phyloP scores from a whole-genome alignment of 768 basidiomycete species.

The Cystobasidium ongulense region DNA sequence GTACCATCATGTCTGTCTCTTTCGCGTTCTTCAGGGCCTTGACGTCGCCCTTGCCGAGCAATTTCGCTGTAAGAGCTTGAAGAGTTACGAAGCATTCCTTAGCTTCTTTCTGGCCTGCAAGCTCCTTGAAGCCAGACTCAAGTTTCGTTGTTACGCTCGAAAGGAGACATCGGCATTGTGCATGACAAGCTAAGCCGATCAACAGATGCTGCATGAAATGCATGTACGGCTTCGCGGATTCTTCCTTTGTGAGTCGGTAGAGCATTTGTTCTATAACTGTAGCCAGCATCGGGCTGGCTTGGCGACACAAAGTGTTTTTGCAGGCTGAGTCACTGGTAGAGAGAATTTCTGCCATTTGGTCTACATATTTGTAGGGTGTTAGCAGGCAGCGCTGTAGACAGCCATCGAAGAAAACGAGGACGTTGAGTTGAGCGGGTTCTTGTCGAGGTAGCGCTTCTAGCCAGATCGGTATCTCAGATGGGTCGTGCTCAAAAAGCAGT shows the following conservation, averaged over 20 bases:
- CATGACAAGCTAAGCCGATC: background rate
- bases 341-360: slow-evolving; percentile 51
- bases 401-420: slow-evolving; percentile 65
- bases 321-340: background rate
- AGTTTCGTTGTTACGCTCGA: background rate
- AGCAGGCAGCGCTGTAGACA: slow-evolving; percentile 72
- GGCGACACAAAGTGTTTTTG: background rate
- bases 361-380: slow-evolving; percentile 77
- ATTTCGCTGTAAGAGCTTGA: background rate
- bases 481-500: slow-evolving; percentile 72
- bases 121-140: background rate
- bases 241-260: slow-evolving; percentile 52
- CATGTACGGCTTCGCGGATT: background rate
- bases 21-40: background rate
- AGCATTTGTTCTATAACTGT: slow-evolving; percentile 68
- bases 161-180: background rate
- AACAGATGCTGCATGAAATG: background rate
- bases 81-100: background rate
- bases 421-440: slow-evolving; percentile 52
- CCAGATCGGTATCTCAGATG: slow-evolving; percentile 66
- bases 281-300: slow-evolving; percentile 62
- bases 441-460: slow-evolving; percentile 56
- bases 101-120: background rate
- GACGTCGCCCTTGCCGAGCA: background rate
- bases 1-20: background rate